A percentile compares a stretch with the other conserved stretches of the same genome.
phyloP scores from a whole-genome alignment of 495 filamentous ascomycete genomes.

The Cenococcum geophilum region DNA sequence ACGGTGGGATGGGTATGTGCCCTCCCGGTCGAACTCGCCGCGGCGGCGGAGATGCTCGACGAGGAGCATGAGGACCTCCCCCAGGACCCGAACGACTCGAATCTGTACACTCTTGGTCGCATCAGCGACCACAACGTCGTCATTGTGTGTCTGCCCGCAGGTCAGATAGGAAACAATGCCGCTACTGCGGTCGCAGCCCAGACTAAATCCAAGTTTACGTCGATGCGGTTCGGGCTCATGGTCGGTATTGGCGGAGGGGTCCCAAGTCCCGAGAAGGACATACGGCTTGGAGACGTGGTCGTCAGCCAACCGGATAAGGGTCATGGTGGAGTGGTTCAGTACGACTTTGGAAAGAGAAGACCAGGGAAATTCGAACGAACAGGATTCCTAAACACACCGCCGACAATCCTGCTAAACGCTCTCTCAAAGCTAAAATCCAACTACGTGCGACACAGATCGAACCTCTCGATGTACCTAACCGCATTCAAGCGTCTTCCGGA shows the following conservation, averaged over 20 bases:
- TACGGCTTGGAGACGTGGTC: too few species aligned
- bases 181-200: not conserved
- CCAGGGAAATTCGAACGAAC: too few species aligned
- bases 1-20: too few species aligned
- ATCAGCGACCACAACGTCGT: not conserved
- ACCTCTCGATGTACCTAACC: too few species aligned
- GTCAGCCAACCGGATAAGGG: not conserved
- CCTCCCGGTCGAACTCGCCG: too few species aligned
- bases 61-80: not conserved
- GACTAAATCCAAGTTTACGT: not conserved
- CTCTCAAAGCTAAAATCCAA: too few species aligned
- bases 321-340: not conserved
- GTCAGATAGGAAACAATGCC: not conserved
- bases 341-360: too few species aligned
- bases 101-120: not conserved
- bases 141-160: not conserved
- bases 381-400: too few species aligned
- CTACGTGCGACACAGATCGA: too few species aligned
- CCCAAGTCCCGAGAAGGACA: not conserved
- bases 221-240: not conserved
- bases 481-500: too few species aligned
- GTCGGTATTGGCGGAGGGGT: not conserved
- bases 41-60: not conserved
- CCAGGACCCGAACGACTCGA: not conserved
- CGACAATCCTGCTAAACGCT: too few species aligned